Evolutionary conservation across 2,329 filamentous ascomycete genomes (phyloP), one percentile per base, ranked within the genome.

Genomic region (Chlorencoelia australis): DNA sequence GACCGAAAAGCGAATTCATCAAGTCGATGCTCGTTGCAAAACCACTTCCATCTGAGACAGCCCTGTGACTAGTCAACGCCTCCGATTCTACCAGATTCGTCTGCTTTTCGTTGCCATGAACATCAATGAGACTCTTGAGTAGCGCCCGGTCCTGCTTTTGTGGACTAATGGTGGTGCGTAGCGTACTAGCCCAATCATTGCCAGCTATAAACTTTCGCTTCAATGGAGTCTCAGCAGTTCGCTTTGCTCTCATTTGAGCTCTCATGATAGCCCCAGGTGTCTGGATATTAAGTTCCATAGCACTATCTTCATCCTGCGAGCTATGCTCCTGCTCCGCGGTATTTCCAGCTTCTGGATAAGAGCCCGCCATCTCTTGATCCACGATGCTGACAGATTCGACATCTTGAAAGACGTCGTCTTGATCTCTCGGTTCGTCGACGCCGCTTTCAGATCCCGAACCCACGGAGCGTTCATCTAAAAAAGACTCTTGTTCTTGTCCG

Each of bases 391-490:
- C 82, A 72, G 86, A 86, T 75, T 82, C 82, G 57, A 79, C 71
- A 60, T 79, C 82, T 63, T 68, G 61, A 60, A 78, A 73, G 51
- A 75, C 70, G 59, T 79, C 75, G 56, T 81, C 78, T 50, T 76
- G 71, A 46, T 77, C 61, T 64, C 75, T 63, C 63, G 66, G 63
- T 59, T 73, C 59, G 56, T 68, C 63, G 48, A 66, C 64, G 45
- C 53, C 63, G 58, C 68, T 66, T 47, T 65, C 65, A 62, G 71
- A 75, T 65, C 71, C 68, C 63, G 79, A 82, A 82, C 80, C 82
- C 77, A 79, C 81, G 77, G 82, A 88, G 79, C 82, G 79, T 69
- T 79, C 73, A 75, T 79, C 84, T 83, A 88, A 88, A 89, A 91
- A 89, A 88, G 83, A 84, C 73, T 76, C 68, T 51, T 62, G 59